Evolutionary conservation across 2,329 filamentous ascomycete genomes (phyloP).

Genomic region (Stemphylium lycopersici): DNA sequence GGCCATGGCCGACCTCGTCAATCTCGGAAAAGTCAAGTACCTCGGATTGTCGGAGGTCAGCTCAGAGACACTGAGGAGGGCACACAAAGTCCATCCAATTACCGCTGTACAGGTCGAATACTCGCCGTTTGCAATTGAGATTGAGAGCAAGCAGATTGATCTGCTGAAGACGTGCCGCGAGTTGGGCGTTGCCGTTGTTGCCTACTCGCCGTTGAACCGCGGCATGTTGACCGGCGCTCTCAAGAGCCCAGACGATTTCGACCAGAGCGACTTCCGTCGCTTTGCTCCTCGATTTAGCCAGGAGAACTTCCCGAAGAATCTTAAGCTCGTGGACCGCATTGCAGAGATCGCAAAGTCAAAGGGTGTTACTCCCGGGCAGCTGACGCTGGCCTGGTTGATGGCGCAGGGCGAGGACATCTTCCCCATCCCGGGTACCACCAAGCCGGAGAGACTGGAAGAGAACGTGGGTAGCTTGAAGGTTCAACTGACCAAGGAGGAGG

Average conservation of each 20-base stretch:
- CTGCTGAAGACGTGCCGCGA: slow-evolving; percentile 52
- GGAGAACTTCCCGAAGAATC: slow-evolving; percentile 49
- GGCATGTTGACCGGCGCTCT: slow-evolving; percentile 40
- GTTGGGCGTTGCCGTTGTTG: slow-evolving; percentile 51
- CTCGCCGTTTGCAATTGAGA: slow-evolving; percentile 55
- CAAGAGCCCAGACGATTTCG: slow-evolving; percentile 54
- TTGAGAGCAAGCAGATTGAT: slow-evolving; percentile 49
- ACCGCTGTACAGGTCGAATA: slow-evolving; percentile 60
- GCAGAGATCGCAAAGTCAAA: slow-evolving; percentile 52
- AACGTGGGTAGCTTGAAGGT: slow-evolving; percentile 38
- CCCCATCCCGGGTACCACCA: slow-evolving; percentile 61
- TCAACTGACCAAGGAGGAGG: slow-evolving; percentile 37
- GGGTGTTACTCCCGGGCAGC: slow-evolving; percentile 62
- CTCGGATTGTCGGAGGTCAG: slow-evolving; percentile 57
- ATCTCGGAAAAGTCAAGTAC: slow-evolving; percentile 59
- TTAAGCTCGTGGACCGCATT: slow-evolving; percentile 43
- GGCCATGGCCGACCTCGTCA: slow-evolving; percentile 61
- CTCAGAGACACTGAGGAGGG: slow-evolving; percentile 56
- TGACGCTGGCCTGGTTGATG: slow-evolving; percentile 56
- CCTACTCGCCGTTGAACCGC: slow-evolving; percentile 48
- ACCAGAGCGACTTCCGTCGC: slow-evolving; percentile 32
- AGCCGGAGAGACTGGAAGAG: slow-evolving; percentile 38
- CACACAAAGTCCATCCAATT: slow-evolving; percentile 55
- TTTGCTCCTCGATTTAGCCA: slow-evolving; percentile 50
- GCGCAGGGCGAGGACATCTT: slow-evolving; percentile 58